Evolutionary conservation across 345 rosid genomes (phyloP).

Genomic region (Erucastrum elatum): DNA sequence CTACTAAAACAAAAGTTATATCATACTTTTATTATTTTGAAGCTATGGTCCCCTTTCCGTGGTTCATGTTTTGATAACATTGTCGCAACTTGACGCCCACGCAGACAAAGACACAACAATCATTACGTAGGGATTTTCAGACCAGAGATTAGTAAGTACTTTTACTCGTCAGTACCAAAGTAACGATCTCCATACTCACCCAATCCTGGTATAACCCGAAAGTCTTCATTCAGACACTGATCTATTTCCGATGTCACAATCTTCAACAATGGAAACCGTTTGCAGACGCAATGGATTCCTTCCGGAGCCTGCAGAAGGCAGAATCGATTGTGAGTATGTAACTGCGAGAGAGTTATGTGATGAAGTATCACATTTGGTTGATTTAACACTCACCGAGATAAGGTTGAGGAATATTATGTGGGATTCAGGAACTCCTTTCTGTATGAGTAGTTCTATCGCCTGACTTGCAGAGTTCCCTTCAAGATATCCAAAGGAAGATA

Average conservation of each 20-base stretch:
- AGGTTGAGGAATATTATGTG: constrained; percentile 94
- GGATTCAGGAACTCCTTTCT: constrained; percentile 95
- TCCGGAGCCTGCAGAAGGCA: constrained; percentile 72
- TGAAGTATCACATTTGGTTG: neutral
- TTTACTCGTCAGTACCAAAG: constrained; percentile 92
- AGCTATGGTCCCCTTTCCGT: neutral
- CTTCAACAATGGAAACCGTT: constrained; percentile 79
- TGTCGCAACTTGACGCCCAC: neutral
- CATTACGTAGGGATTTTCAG: neutral
- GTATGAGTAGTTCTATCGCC: constrained; percentile 82
- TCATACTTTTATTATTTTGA: too few species aligned
- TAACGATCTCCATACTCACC: constrained; percentile 98
- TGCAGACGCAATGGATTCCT: constrained; percentile 90
- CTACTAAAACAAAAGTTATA: too few species aligned
- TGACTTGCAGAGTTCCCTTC: constrained; percentile 95
- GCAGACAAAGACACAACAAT: constrained; percentile 16
- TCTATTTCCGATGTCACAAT: constrained; percentile 97
- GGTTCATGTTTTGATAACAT: constrained; percentile 9
- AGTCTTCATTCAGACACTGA: constrained; percentile 76
- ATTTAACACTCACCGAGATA: constrained; percentile 66
- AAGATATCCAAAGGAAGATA: constrained; percentile 14
- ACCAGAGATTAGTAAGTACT: neutral
- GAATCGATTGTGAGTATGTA: neutral
- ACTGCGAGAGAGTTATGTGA: neutral
- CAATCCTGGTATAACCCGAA: constrained; percentile 93